phyloP scores from a whole-genome alignment of 202 grass and related monocot species.

The Schoenoplectus tabernaemontani region DNA sequence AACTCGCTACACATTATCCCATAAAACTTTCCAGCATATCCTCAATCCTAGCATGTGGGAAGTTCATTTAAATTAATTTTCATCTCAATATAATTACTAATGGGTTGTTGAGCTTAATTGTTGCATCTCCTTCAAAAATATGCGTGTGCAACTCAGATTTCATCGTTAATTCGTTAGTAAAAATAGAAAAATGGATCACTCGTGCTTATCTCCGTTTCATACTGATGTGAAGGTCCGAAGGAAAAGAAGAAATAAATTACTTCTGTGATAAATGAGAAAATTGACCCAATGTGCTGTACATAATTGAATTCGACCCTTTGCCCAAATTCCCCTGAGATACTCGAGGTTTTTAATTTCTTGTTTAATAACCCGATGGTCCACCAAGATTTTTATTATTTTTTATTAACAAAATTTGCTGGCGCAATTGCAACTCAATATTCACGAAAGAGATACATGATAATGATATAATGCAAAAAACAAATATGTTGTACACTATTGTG shows the following conservation, averaged over 20 bases:
- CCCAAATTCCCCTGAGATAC: not conserved
- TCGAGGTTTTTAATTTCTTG: not conserved
- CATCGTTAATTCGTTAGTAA: not conserved
- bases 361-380: not conserved
- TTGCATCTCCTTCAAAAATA: not conserved
- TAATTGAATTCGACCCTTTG: not conserved
- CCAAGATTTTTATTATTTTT: not conserved
- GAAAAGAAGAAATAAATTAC: not conserved
- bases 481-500: not conserved
- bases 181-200: not conserved
- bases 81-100: no score
- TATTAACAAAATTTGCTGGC: not conserved
- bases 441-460: not conserved
- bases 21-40: no score
- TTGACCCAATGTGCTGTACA: not conserved
- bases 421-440: not conserved
- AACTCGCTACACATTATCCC: no score
- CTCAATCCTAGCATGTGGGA: no score
- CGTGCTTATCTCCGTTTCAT: not conserved
- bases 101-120: no score
- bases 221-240: not conserved
- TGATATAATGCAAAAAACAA: no score
- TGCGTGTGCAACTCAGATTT: not conserved
- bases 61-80: no score
- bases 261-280: not conserved